Base-by-base conservation (phyloP, 352 stramenopile genomes). In the Phytophthora cactorum region DNA sequence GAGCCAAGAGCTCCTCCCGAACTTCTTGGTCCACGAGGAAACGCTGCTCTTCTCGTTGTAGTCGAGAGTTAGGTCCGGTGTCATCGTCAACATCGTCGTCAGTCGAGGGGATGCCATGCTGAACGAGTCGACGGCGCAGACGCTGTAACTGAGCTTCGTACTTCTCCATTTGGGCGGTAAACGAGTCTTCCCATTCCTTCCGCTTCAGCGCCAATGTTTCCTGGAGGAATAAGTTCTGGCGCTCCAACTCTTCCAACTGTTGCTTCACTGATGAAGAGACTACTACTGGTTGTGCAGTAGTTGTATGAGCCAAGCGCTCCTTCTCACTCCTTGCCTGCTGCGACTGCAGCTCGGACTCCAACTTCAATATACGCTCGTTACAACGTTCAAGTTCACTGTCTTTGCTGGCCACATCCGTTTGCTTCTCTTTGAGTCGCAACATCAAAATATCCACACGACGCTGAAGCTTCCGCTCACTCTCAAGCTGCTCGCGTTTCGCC, bases 391-490 rank as follows among this genome's bases (percentile, higher is more conserved):
- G 41, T 27, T 95, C 79, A 32, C 66, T 72, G 31, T 73, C 73
- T 34, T 77, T 73, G n/a, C 58, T 72, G 3, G 84, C 66, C 7
- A 84, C 41, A 29, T 90, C 84, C 6, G 59, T 22, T 22, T 91
- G 79, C 22, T 89, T 91, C 28, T 96, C 88, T 54, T 93, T 86
- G 1, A 97, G 64, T 0, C 79, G 70, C 44, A 86, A 62, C 43
- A 78, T 82, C 45, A 97, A 39, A 7, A 82, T 72, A 9, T 91
- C 86, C 0, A 96, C 68, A 17, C 82, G 75, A 17, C 84, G 81
- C 61, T 95, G 78, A 29, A 96, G 66, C 54, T 83, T 90, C 29
- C 91, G 89, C 41, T 92, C 87, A 1, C 34, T 59, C 25, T 95
- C 86, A 72, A 88, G 86, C 27, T 81, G 78, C 52, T 60, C 74